Percentiles rank a stretch among this genome's conserved stretches.
These are phyloP conservation scores for Phaeosphaeriaceae sp. DNA, from an alignment of 2,329 filamentous ascomycete species.

Conservation along the genomic window DNA sequence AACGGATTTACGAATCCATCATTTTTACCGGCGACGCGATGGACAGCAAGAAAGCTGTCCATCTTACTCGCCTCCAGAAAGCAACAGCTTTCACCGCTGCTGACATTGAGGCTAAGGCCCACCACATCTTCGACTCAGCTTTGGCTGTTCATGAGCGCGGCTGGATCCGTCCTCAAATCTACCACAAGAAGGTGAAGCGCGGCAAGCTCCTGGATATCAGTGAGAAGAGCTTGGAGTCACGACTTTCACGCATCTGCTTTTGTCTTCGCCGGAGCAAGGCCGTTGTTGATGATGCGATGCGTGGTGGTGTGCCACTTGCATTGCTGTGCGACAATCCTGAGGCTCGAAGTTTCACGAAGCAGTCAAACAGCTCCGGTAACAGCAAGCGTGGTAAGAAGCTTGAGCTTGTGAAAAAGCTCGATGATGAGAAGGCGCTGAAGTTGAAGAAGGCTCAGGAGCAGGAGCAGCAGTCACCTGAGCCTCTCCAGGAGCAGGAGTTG, in stretches of 20 bases:
- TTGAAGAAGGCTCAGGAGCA: neutral
- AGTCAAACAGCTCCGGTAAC: slow-evolving; percentile 34
- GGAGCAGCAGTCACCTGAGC: too few relatives aligned
- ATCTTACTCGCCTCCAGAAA: slow-evolving; percentile 26
- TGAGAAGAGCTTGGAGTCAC: slow-evolving; percentile 22
- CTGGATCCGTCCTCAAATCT: slow-evolving; percentile 24
- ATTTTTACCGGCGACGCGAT: slow-evolving; percentile 25
- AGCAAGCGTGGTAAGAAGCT: slow-evolving; percentile 20
- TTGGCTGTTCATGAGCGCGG: slow-evolving; percentile 35
- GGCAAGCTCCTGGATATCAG: slow-evolving; percentile 28
- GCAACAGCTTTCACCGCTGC: slow-evolving; percentile 5
- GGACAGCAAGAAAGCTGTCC: slow-evolving; percentile 21
- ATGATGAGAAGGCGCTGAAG: slow-evolving; percentile 1
- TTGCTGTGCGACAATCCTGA: slow-evolving; percentile 35
- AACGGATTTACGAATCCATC: slow-evolving; percentile 39
- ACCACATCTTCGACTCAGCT: slow-evolving; percentile 40
- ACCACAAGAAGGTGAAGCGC: slow-evolving; percentile 33
- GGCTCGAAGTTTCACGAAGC: slow-evolving; percentile 26
- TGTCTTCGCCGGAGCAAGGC: slow-evolving; percentile 32
- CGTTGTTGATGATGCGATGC: slow-evolving; percentile 32
- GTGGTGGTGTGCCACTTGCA: slow-evolving; percentile 30
- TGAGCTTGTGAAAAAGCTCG: slow-evolving; percentile 5
- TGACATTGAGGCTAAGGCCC: slow-evolving; percentile 39
- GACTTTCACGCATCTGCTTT: slow-evolving; percentile 29
- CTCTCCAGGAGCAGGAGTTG: too few relatives aligned